Base-by-base conservation (phyloP, 306 rosid genomes). In the Sindora glabra region DNA sequence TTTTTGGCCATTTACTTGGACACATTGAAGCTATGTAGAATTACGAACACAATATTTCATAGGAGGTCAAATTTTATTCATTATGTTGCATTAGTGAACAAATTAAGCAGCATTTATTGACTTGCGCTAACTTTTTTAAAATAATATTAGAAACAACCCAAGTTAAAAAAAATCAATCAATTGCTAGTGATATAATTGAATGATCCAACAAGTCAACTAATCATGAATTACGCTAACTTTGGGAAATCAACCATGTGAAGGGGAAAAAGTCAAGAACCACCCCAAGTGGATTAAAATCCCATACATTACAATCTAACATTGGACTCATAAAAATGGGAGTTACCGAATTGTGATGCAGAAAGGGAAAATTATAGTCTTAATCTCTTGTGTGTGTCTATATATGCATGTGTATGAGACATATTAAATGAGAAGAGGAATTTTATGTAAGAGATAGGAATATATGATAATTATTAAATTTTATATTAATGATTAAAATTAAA, bases 171-270 rank as follows among this genome's bases (percentile, higher is more conserved):
- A 54, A 47, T 22, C 18, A 48, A 29, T 41, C 13, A 47, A 51
- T 25, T 8, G n/a, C n/a, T n/a, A n/a, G n/a, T n/a, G 22, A 34
- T 29, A 42, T 48, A 6, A 12, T 41, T 3, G 40, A 12, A 3
- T 11, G 23, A 51, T 15, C 10, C 6, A 10, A 14, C 11, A 37
- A 5, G 37, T 56, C 21, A 19, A 56, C 22, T 51, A 36, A 36
- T 16, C 49, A 72, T 22, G 34, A 33, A 75, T 66, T 51, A 72
- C 27, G 57, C 47, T 34, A 40, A 37, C 62, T 62, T 52, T 17
- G 54, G 15, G 48, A 37, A 60, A 61, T 39, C 33, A 71, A 63
- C 39, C 51, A 58, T 39, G 60, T 53, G 49, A 36, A 46, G 9
- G n/a, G n/a, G n/a, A n/a, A n/a, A n/a, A n/a, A n/a, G n/a, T n/a